A percentile compares a stretch with the other conserved stretches of the same genome.
phyloP scores from a whole-genome alignment of 139 green algal species.

The Spirogloea muscicola region DNA sequence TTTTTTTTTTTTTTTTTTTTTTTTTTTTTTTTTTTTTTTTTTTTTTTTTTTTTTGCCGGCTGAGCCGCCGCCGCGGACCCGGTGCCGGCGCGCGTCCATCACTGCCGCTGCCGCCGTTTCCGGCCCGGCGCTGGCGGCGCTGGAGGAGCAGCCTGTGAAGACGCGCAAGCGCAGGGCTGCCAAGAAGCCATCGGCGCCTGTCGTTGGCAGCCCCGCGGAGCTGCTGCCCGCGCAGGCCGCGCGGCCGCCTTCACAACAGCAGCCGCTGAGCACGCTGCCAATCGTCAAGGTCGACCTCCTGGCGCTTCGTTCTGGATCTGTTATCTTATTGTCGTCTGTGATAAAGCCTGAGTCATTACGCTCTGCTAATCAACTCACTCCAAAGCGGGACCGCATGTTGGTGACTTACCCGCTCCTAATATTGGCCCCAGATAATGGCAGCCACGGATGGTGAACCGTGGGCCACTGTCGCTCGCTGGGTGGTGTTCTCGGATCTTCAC shows the following conservation, averaged over 20 bases:
- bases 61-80: slow-evolving; percentile 87
- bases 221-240: no score
- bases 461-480: slow-evolving; percentile 59
- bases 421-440: not conserved
- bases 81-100: slow-evolving; percentile 84
- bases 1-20: no score
- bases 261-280: slow-evolving; percentile 35
- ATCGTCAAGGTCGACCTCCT: not conserved
- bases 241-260: no score
- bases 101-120: no score
- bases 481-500: slow-evolving; percentile 92
- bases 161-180: no score
- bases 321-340: not conserved
- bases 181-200: slow-evolving; percentile 70
- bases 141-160: no score
- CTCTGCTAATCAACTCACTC: not conserved
- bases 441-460: slow-evolving; percentile 4
- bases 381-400: not conserved
- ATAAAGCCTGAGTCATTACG: not conserved
- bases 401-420: not conserved
- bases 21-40: no score
- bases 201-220: no score
- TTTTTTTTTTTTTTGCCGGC: slow-evolving; percentile 53
- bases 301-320: slow-evolving; percentile 35
- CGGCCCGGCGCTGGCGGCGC: no score